Evolutionary conservation across 148 eudicot species (phyloP), one percentile per base, ranked within the genome.

Genomic region (Amaranthus palmeri): DNA sequence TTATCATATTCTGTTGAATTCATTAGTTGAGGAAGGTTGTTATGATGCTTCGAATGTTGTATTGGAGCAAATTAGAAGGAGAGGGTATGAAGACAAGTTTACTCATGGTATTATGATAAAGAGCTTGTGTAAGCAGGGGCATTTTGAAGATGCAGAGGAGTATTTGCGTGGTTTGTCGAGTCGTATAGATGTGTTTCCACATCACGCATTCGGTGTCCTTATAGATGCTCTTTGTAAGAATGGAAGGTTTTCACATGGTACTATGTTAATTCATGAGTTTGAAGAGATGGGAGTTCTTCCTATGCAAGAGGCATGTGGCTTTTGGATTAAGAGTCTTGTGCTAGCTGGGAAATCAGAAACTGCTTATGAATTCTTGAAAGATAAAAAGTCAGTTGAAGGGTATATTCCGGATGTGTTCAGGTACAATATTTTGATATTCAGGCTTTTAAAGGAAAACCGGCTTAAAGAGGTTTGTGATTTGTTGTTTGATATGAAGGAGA

Each of bases 401-500:
- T 88, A 86, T 72, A 81, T 89, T 65, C 98, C 98, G 0, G 90
- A 84, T 36, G 81, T 93, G 41, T 82, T 82, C 58, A 85, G 87
- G 12, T 91, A 81, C 74, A 93, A 93, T 66, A 64, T 51, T 11
- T 66, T 93, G 78, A 68, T 93, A 69, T 72, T 68, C 61, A 84
- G 62, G 81, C 92, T 93, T 71, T 74, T 93, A 54, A 81, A 52
- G 81, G 76, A 89, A 66, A 78, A 88, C 54, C 83, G 93, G 14
- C 81, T 91, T 10, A 72, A 72, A 13, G 97, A 93, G 67, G 93
- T 91, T 25, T 91, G 69, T 67, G 93, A 93, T 81, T 81, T 93
- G 76, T 49, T 93, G 81, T 83, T 81, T 80, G 97, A 93, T 70
- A 91, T 93, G 98, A 85, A 80, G 70, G 90, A 85, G 65, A 58